Evolutionary conservation across 176 grass and related monocot species (phyloP).

Genomic region (Aegilops sharonensis): DNA sequence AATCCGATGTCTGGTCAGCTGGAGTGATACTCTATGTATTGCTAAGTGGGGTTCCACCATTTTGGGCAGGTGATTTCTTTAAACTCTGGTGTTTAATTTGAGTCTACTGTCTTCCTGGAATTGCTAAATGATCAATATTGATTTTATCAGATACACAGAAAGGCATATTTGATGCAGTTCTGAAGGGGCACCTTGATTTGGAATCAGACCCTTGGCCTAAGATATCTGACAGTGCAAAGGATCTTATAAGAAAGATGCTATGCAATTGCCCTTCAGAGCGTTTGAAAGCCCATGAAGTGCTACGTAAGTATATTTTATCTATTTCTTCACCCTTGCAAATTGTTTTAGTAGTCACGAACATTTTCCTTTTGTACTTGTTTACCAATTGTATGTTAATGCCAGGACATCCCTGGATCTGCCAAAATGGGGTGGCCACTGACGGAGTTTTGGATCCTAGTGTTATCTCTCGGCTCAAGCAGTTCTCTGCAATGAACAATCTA

Average conservation of each 20-base stretch:
- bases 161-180: conserved; percentile 96
- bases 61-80: conserved; percentile 73
- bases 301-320: conserved; percentile 55
- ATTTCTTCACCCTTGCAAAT: neutral
- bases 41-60: conserved; percentile 87
- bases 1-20: conserved; percentile 86
- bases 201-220: conserved; percentile 75
- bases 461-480: conserved; percentile 81
- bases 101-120: conserved; percentile 6
- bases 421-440: conserved; percentile 66
- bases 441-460: conserved; percentile 70
- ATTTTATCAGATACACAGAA: conserved; percentile 62
- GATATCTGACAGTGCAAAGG: conserved; percentile 90
- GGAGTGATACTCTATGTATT: conserved; percentile 87
- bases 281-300: conserved; percentile 87
- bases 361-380: neutral
- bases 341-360: neutral
- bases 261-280: conserved; percentile 63
- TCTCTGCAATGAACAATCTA: conserved; percentile 91
- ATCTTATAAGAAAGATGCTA: conserved; percentile 95
- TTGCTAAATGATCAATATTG: conserved; percentile 21
- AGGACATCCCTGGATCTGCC: conserved; percentile 95
- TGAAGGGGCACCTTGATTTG: conserved; percentile 91
- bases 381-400: conserved; percentile 10
- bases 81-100: conserved; percentile 15